A percentile compares a stretch with the other conserved stretches of the same genome.
phyloP scores from a whole-genome alignment of 2,329 filamentous ascomycete species.

The Cylindrodendrum hubeiense region DNA sequence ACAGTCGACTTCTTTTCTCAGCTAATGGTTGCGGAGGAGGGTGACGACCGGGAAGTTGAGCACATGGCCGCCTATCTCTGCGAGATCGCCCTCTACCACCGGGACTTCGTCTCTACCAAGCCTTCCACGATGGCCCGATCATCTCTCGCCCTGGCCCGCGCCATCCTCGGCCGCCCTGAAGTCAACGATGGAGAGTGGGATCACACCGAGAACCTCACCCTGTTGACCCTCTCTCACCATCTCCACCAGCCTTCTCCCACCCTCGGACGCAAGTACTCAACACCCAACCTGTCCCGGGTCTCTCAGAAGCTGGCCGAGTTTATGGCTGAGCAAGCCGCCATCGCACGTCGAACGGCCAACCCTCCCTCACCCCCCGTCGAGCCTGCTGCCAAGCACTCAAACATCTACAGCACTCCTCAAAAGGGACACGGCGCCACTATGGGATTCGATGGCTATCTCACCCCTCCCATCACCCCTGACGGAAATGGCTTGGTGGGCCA shows the following conservation, averaged over 20 bases:
- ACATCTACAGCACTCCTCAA: constrained; percentile 82
- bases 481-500: constrained; percentile 66
- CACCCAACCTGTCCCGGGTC: constrained; percentile 64
- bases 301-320: constrained; percentile 70
- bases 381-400: constrained; percentile 63
- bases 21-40: constrained; percentile 84
- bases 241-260: constrained; percentile 70
- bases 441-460: constrained; percentile 81
- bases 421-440: constrained; percentile 76
- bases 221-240: constrained; percentile 70
- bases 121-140: constrained; percentile 92
- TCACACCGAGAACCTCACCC: constrained; percentile 75
- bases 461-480: constrained; percentile 88
- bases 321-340: constrained; percentile 69
- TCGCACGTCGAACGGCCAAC: constrained; percentile 60
- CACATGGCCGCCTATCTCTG: constrained; percentile 95
- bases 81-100: constrained; percentile 95
- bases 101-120: constrained; percentile 93
- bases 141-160: constrained; percentile 86
- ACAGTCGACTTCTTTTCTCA: constrained; percentile 96
- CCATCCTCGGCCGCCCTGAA: constrained; percentile 85
- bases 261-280: constrained; percentile 71
- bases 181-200: constrained; percentile 83
- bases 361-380: constrained; percentile 74
- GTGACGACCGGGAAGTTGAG: constrained; percentile 86